phyloP scores from a whole-genome alignment of 192 early-diverging fungal genomes.

The Rhizophagus prolifer region DNA sequence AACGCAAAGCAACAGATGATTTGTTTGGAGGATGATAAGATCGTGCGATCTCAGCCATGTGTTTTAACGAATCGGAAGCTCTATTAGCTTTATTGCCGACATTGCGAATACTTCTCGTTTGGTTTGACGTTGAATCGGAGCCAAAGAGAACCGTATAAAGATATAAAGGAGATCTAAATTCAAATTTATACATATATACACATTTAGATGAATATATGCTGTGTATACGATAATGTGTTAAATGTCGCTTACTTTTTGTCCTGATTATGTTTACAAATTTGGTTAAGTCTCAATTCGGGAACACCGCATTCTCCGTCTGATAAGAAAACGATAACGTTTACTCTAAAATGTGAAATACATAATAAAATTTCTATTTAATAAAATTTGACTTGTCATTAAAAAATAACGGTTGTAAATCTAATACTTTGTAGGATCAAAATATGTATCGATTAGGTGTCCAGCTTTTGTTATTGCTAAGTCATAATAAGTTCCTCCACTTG shows the following conservation, averaged over 20 bases:
- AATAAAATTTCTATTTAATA: too few relatives aligned
- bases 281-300: neutral
- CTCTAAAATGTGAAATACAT: slow-evolving; percentile 4
- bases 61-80: too few relatives aligned
- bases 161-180: slow-evolving; percentile 6
- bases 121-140: neutral
- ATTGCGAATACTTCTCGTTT: neutral
- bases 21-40: too few relatives aligned
- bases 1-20: neutral
- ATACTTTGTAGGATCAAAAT: slow-evolving; percentile 15
- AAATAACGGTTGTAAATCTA: too few relatives aligned
- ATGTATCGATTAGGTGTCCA: neutral
- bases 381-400: too few relatives aligned
- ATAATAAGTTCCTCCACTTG: slow-evolving; percentile 6
- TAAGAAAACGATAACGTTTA: slow-evolving; percentile 28
- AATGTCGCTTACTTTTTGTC: slow-evolving; percentile 3
- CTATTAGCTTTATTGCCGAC: too few relatives aligned
- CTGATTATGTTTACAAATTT: neutral
- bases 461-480: slow-evolving; percentile 9
- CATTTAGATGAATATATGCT: too few relatives aligned
- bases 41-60: slow-evolving; percentile 19
- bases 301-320: slow-evolving; percentile 21
- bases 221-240: too few relatives aligned
- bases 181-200: too few relatives aligned
- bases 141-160: slow-evolving; percentile 16